Base-by-base conservation (phyloP, 805 yeast genomes). In the Lipomyces yamanashiensis region DNA sequence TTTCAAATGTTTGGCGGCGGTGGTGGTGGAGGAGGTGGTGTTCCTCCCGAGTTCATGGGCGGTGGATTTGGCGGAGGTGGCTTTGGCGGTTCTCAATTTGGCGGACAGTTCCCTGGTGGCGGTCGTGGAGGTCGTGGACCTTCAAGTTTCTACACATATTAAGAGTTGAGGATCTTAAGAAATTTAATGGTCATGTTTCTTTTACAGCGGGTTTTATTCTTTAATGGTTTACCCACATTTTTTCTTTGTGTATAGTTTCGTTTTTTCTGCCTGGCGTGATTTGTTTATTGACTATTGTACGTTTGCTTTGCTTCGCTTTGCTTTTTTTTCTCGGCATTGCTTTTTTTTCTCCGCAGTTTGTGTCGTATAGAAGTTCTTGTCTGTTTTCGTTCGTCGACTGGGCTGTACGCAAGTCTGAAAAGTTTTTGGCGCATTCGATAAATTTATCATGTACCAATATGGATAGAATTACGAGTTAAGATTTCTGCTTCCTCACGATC, bases 1-100 rank as follows among this genome's bases (percentile, higher is more conserved):
- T 75, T 73, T 71, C 77, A 77, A 58, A 78, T 78, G 79, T 78
- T 77, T 68, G 80, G 80, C 54, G 73, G 72, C 10, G 66, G 67
- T 13, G 71, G 72, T 7, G 72, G 73, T 17, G 69, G 67, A 41
- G 56, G 49, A 48, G 62, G 62, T 17, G 70, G 68, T 19, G 36
- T 58, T 33, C 67, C 63, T 28, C 61, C 61, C 6, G 59, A 54
- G 53, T 57, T 63, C 34, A 54, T 51, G 67, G 41, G 60, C 28
- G 28, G 28, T 33, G 66, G 57, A 21, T 67, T 68, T 52, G 67
- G 71, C 58, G 71, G 67, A 13, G 67, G 68, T 33, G 49, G 49
- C 28, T 59, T 47, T 21, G 58, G 59, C 13, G 69, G 63, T 53
- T 59, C 68, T 36, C 33, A 37, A 13, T 54, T 54, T 56, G 69